Evolutionary conservation across 2,329 filamentous ascomycete genomes (phyloP).

Genomic region (Rutstroemia sp.): DNA sequence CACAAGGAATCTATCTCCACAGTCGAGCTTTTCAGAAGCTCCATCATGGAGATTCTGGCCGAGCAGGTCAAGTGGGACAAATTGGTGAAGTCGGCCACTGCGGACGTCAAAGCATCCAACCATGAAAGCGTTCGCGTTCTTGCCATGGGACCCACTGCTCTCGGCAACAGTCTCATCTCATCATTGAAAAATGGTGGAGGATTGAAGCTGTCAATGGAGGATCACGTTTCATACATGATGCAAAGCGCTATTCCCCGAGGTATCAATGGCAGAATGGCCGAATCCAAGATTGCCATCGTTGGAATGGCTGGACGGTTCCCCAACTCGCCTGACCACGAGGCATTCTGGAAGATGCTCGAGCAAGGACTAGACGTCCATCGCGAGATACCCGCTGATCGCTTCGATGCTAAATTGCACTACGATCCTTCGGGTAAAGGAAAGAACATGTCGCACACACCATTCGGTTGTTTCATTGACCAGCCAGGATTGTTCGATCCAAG

Average conservation of each 20-base stretch:
- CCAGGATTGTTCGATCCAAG: slow-evolving; percentile 69
- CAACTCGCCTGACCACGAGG: slow-evolving; percentile 60
- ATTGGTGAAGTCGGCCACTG: slow-evolving; percentile 11
- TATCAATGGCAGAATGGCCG: slow-evolving; percentile 9
- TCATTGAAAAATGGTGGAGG: slow-evolving; percentile 2
- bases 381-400: slow-evolving; percentile 48
- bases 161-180: slow-evolving; percentile 10
- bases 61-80: slow-evolving; percentile 15
- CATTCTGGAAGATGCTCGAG: slow-evolving; percentile 67
- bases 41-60: slow-evolving; percentile 15
- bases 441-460: slow-evolving; percentile 69
- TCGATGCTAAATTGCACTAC: slow-evolving; percentile 62
- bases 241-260: slow-evolving; percentile 13
- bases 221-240: slow-evolving; percentile 12
- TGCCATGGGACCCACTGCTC: slow-evolving; percentile 19
- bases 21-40: slow-evolving; percentile 14
- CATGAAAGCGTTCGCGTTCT: slow-evolving; percentile 13
- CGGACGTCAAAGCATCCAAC: slow-evolving; percentile 8
- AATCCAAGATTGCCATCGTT: slow-evolving; percentile 55
- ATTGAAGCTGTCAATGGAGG: slow-evolving; percentile 14
- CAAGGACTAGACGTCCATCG: slow-evolving; percentile 68
- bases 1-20: slow-evolving; percentile 5
- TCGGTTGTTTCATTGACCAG: slow-evolving; percentile 62
- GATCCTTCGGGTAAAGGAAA: slow-evolving; percentile 64
- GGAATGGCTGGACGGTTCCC: slow-evolving; percentile 75